Evolutionary conservation across 805 yeast genomes (phyloP).

Genomic region (Limtongozyma cylindracea): DNA sequence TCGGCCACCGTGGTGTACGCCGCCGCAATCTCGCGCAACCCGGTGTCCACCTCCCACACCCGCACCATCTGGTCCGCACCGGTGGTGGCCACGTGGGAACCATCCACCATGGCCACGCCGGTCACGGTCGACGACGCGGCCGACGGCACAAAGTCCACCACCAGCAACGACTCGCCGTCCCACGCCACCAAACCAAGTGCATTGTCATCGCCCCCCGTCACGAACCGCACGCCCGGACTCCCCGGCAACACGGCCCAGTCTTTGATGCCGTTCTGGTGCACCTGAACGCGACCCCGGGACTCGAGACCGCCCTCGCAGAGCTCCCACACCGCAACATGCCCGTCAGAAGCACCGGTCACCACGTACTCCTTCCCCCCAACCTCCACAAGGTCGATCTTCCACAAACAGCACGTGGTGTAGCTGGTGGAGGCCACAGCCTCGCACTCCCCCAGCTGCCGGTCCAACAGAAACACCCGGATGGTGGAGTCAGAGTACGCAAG

Average conservation of each 20-base stretch:
- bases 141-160: constrained; percentile 10
- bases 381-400: constrained; percentile 26
- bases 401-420: constrained; percentile 57
- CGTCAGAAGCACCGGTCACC: constrained; percentile 62
- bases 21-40: constrained; percentile 8
- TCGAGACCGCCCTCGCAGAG: constrained; percentile 6
- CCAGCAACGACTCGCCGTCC: constrained; percentile 4
- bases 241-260: constrained; percentile 14
- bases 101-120: constrained; percentile 14
- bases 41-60: constrained; percentile 22
- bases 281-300: constrained; percentile 8
- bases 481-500: constrained; percentile 75
- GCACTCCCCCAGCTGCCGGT: constrained; percentile 12
- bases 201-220: constrained; percentile 90
- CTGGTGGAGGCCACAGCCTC: constrained; percentile 15
- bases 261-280: constrained; percentile 78
- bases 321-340: constrained; percentile 41
- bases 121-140: constrained; percentile 87
- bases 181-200: constrained; percentile 15
- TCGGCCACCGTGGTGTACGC: constrained; percentile 72
- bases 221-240: constrained; percentile 8
- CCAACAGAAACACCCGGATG: constrained; percentile 37
- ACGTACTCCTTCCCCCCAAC: constrained; percentile 9
- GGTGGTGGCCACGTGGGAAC: constrained; percentile 18
- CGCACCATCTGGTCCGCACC: constrained; percentile 71